Evolutionary conservation across 352 stramenopile genomes (phyloP), one percentile per base, ranked within the genome.

Genomic region (Aphanomyces cochlioides): DNA sequence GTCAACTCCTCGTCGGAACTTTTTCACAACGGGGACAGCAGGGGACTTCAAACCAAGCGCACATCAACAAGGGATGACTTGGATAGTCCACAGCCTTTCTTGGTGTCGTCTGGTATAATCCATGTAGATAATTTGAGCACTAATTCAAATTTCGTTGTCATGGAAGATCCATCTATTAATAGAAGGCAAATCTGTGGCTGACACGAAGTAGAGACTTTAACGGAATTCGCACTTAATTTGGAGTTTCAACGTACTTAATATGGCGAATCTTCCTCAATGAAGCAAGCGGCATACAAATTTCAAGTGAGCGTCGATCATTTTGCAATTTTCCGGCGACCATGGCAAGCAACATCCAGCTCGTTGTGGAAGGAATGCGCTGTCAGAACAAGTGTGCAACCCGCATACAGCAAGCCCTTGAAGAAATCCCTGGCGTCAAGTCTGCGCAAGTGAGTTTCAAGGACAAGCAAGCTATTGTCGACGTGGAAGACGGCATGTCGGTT

Each of bases 331-430:
- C 21, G 38, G 7, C 13, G 13, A 36, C n/a, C 8, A 69, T 54
- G 61, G 39, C 10, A 7, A 69, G n/a, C 19, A 0, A 5, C 39
- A 39, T 72, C 34, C n/a, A 54, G 3, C 28, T 72, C 36, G 37
- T 67, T 37, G 57, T 96, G 54, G 79, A 92, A 13, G 88, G 88
- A 19, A 95, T 96, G 87, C 84, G 86, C 57, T 96, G 88, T 73
- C 93, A 93, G 83, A 93, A 80, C 34, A 95, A 93, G 73, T 96
- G 88, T 64, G 88, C 87, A 7, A 75, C 68, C 10, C 87, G 90
- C 50, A 87, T 96, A 41, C 89, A 93, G 69, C 79, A 79, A 41
- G 88, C 88, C 47, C 73, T 96, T 34, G 85, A 95, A 75, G 76
- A 84, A 66, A 83, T 96, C 56, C 86, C 86, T 1, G 87, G 88